A percentile compares a stretch with the other conserved stretches of the same genome.
Evolutionary conservation across 768 basidiomycete genomes (phyloP).

Genomic region (Amanita thiersii): DNA sequence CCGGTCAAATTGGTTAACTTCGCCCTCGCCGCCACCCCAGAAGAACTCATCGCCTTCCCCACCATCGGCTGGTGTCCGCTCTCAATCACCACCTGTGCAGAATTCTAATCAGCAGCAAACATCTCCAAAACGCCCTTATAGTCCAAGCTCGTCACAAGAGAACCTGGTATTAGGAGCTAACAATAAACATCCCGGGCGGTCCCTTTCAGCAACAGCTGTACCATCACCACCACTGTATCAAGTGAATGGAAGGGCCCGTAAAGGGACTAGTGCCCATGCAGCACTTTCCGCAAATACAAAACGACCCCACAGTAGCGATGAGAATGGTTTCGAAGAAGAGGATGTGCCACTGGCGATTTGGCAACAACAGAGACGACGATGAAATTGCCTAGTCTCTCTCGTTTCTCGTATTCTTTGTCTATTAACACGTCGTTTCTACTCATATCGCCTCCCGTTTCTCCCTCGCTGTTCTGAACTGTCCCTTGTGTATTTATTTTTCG

Average conservation of each 20-base stretch:
- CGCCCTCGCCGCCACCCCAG: conserved; percentile 25
- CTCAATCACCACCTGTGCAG: conserved; percentile 48
- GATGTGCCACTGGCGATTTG: conserved; percentile 74
- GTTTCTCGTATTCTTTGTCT: conserved; percentile 4
- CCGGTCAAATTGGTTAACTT: conserved; percentile 24
- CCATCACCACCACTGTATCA: conserved; percentile 26
- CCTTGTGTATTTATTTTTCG: conserved; percentile 9
- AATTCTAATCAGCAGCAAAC: conserved; percentile 25
- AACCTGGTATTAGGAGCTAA: conserved; percentile 17
- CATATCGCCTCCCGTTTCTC: conserved; percentile 5
- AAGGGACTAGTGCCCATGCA: conserved; percentile 61
- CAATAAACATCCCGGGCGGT: conserved; percentile 50
- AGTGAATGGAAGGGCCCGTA: conserved; percentile 50
- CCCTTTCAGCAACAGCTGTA: conserved; percentile 59
- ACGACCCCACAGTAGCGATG: conserved; percentile 32
- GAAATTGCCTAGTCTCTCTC: conserved; percentile 15
- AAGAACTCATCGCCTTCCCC: conserved; percentile 20
- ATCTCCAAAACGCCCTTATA: conserved; percentile 18
- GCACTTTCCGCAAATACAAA: conserved; percentile 27
- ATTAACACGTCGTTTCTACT: conserved; percentile 6
- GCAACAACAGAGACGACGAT: conserved; percentile 66
- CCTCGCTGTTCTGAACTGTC: conserved; percentile 8
- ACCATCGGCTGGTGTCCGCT: conserved; percentile 26
- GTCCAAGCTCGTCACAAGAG: conserved; percentile 27
- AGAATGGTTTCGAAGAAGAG: conserved; percentile 52